Evolutionary conservation across 805 yeast species (phyloP).

Genomic region (Ogataea parapolymorpha): DNA sequence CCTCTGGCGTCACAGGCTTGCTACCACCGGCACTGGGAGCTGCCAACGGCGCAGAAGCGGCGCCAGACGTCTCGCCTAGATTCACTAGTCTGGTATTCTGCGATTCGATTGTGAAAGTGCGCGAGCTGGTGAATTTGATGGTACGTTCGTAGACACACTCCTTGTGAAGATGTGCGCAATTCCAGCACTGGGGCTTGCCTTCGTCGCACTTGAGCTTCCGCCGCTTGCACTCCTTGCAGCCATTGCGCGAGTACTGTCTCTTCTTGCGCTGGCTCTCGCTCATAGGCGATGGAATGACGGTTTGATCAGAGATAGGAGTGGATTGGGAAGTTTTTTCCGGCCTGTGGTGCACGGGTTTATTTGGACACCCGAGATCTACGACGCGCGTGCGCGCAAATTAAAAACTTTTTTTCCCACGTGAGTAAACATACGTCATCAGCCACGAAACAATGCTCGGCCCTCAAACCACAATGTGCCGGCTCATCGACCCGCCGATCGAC

Average conservation of each 20-base stretch:
- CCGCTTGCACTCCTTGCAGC: constrained; percentile 44
- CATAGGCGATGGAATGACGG: background rate
- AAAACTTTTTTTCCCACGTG: no score
- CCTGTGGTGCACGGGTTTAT: constrained; percentile 5
- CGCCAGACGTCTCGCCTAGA: constrained; percentile 7
- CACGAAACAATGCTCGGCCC: background rate
- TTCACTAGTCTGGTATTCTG: constrained; percentile 13
- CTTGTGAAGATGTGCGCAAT: constrained; percentile 37
- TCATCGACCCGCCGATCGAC: constrained; percentile 8
- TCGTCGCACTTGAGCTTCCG: constrained; percentile 43
- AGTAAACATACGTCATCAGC: background rate
- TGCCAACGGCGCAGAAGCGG: background rate
- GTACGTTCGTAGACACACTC: constrained; percentile 36
- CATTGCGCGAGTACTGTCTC: constrained; percentile 42
- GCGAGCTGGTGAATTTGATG: constrained; percentile 32
- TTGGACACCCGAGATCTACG: background rate
- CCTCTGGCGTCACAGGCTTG: constrained; percentile 13
- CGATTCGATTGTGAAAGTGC: constrained; percentile 27
- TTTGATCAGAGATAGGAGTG: background rate
- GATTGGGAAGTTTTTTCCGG: constrained; percentile 10
- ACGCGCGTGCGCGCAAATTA: no score
- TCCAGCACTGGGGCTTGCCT: constrained; percentile 38
- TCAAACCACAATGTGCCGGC: background rate
- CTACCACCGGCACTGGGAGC: background rate
- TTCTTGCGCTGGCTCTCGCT: constrained; percentile 27